These are phyloP conservation scores for Pseudopyrenochaeta lycopersici DNA, from an alignment of 2,329 filamentous ascomycete genomes.

Conservation along the genomic window DNA sequence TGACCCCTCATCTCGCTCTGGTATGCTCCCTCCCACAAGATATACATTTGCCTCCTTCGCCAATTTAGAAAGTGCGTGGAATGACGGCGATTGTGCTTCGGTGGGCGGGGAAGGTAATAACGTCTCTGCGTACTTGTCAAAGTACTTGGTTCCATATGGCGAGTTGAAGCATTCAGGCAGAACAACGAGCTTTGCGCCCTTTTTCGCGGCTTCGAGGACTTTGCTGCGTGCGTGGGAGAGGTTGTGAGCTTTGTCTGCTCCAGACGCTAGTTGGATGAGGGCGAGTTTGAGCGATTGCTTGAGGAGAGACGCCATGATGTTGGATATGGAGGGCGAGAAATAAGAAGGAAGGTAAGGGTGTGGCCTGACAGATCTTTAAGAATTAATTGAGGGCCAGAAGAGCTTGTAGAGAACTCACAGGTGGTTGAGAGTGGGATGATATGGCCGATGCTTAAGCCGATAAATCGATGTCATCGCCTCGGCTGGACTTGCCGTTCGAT, in stretches of 20 bases:
- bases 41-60: slow-evolving; percentile 82
- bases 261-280: slow-evolving; percentile 59
- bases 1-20: slow-evolving; percentile 70
- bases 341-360: background rate
- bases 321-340: background rate
- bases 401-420: background rate
- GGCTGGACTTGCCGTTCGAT: slow-evolving; percentile 4
- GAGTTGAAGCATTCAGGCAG: slow-evolving; percentile 99
- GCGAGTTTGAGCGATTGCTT: slow-evolving; percentile 51
- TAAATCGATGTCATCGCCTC: slow-evolving; percentile 9
- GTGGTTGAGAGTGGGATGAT: slow-evolving; percentile 9
- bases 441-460: slow-evolving; percentile 8
- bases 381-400: background rate
- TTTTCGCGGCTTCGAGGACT: slow-evolving; percentile 79
- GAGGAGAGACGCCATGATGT: slow-evolving; percentile 39
- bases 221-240: slow-evolving; percentile 81
- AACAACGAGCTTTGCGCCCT: slow-evolving; percentile 85
- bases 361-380: slow-evolving; percentile 4
- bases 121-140: slow-evolving; percentile 89
- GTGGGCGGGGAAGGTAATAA: slow-evolving; percentile 81
- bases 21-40: slow-evolving; percentile 90
- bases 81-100: slow-evolving; percentile 77
- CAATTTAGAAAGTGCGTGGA: slow-evolving; percentile 81
- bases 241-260: slow-evolving; percentile 82
- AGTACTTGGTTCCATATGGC: slow-evolving; percentile 91